Evolutionary conservation across 179 eudicot genomes (phyloP), one percentile per base, ranked within the genome.

Genomic region (Heliamphora pulchella): DNA sequence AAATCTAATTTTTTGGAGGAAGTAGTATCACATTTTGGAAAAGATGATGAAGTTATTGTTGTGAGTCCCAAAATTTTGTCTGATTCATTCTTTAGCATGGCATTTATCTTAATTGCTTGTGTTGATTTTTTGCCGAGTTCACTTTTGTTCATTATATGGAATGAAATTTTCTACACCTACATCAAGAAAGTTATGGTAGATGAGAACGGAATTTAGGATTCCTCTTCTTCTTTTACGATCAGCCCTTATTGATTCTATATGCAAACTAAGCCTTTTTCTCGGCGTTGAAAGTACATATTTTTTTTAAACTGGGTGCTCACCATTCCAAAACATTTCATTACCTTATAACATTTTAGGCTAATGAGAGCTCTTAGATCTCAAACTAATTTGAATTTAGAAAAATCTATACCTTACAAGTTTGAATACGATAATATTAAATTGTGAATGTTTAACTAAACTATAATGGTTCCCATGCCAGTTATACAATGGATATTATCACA

Each of bases 1-100:
- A 94, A 93, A 79, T 81, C 89, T 4, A 69, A 87, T 0, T 94
- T 94, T 79, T n/a, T 88, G 46, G 87, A 86, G 67, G 89, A 89
- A 82, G 91, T 91, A 17, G 76, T 83, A 46, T 74, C 84, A 50
- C 86, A 80, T 20, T 90, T 91, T 51, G 83, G 88, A 61, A 89
- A 87, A 79, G 92, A 94, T 80, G 97, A 94, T 82, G 94, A 90
- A 79, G 86, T 94, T 50, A 79, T 94, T 54, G 87, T 94, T 74
- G 97, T 94, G 82, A 78, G 98, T 87, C 4, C 68, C n/a, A 54
- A 59, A 50, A 17, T 18, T 57, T 59, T 15, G 14, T 43, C 59
- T 5, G 4, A 18, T 15, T 55, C 10, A 11, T 41, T 55, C 15
- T 57, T 51, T 41, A 2, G 47, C n/a, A 10, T 81, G 53, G 17